Evolutionary conservation across 495 filamentous ascomycete genomes (phyloP), one percentile per base, ranked within the genome.

Genomic region (Xylaria curta): DNA sequence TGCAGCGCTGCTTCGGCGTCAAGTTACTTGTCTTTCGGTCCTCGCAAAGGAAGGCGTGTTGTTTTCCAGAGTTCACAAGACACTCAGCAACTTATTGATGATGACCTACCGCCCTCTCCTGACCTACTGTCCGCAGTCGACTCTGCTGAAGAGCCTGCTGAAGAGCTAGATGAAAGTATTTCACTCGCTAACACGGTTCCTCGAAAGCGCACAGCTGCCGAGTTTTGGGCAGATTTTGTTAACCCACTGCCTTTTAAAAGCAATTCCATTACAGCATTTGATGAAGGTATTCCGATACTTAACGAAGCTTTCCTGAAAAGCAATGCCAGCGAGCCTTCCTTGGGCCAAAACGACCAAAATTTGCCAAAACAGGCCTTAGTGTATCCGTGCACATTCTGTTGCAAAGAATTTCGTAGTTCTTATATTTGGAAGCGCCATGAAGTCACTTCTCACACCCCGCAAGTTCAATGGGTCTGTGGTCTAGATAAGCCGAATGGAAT

Each of bases 41-140:
- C 62, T 31, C 62, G 62, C 21, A 44, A 33, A 33, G 62, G 62
- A 28, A 46, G 62, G n/a, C 62, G 62, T 65, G 42, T 65, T 10
- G 24, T 42, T 4, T 65, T 65, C 19, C 62, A 65, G 4, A 4
- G 0, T 56, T 31, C 53, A 31, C 53, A 56, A 13, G 26, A 31
- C 2, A 33, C 28, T 58, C 12, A 6, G 5, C 0, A 31, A 33
- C 24, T 13, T 13, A 54, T 0, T 0, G 7, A 31, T 7, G 24
- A 33, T n/a, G n/a, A n/a, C n/a, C n/a, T n/a, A n/a, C n/a, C n/a
- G n/a, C n/a, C n/a, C n/a, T n/a, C n/a, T n/a, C n/a, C n/a, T n/a
- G n/a, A n/a, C n/a, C n/a, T n/a, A n/a, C n/a, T n/a, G n/a, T n/a
- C n/a, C n/a, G n/a, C n/a, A n/a, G n/a, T n/a, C n/a, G n/a, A n/a